Percentiles rank a stretch among this genome's conserved stretches.
Conservation (phyloP, 2,329 filamentous ascomycete species). For the Thielaviopsis musarum region DNA sequence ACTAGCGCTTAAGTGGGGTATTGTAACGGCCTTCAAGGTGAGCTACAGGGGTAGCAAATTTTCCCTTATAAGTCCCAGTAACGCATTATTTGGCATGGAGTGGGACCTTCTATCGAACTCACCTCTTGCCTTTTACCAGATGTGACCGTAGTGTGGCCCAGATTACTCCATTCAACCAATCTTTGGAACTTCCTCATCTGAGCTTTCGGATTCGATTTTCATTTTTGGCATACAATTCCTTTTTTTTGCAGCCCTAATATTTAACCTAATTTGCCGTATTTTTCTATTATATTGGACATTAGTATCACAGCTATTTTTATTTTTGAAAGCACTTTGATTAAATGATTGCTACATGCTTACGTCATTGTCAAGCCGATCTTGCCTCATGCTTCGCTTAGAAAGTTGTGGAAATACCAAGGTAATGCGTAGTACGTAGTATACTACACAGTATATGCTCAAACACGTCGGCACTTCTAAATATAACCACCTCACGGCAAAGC, state of each 20-base stretch:
- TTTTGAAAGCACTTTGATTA: background rate
- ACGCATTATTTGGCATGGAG: conserved; percentile 26
- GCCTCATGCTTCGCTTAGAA: too few species aligned
- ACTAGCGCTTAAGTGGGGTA: too few species aligned
- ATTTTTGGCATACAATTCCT: conserved; percentile 15
- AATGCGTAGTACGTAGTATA: too few species aligned
- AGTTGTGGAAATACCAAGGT: too few species aligned
- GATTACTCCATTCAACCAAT: conserved; percentile 33
- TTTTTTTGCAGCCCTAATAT: background rate
- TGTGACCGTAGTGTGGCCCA: conserved; percentile 50
- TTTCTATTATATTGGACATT: background rate
- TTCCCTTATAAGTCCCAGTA: conserved; percentile 3
- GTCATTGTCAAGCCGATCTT: too few species aligned
- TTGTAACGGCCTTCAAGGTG: too few species aligned
- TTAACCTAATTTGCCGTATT: too few species aligned
- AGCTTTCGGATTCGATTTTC: conserved; percentile 26
- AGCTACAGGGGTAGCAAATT: too few species aligned
- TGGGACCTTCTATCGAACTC: conserved; percentile 57
- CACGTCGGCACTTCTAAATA: too few species aligned
- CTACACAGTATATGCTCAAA: background rate
- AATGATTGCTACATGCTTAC: background rate
- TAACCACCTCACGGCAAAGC: too few species aligned
- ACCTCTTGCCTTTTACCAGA: conserved; percentile 71
- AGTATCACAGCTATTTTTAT: too few species aligned
- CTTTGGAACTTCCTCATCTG: conserved; percentile 27